A percentile compares a stretch with the other conserved stretches of the same genome.
phyloP scores from a whole-genome alignment of 192 early-diverging fungal genomes.

The Backusella luteola region DNA sequence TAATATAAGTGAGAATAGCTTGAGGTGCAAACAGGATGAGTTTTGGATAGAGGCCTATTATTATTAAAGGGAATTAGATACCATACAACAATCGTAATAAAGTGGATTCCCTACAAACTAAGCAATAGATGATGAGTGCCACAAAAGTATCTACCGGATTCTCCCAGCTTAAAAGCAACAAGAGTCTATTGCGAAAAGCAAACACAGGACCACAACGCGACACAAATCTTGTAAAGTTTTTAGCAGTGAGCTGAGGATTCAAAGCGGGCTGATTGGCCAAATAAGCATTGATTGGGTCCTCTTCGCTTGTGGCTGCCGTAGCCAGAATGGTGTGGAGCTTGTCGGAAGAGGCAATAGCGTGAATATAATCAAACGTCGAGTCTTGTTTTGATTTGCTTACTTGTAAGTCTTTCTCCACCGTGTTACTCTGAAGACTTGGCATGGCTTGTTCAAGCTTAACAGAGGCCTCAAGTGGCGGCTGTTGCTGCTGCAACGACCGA shows the following conservation, averaged over 20 bases:
- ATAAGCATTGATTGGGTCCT: constrained; percentile 44
- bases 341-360: neutral
- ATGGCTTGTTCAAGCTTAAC: neutral
- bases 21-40: neutral
- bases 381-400: neutral
- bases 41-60: constrained; percentile 10
- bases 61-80: neutral
- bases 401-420: neutral
- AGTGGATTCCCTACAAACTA: constrained; percentile 47
- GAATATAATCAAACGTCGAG: neutral
- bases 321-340: constrained; percentile 8
- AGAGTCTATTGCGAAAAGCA: constrained; percentile 56
- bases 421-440: neutral
- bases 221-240: constrained; percentile 70
- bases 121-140: constrained; percentile 47
- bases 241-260: constrained; percentile 63
- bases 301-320: neutral
- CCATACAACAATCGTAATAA: neutral
- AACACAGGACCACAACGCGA: constrained; percentile 64
- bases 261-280: constrained; percentile 35
- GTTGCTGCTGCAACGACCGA: neutral
- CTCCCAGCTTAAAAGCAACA: constrained; percentile 68
- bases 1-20: neutral
- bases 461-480: neutral
- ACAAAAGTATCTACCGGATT: constrained; percentile 59